Percentiles rank a stretch among this genome's conserved stretches.
Evolutionary conservation across 805 yeast species (phyloP).

Genomic region (Maudiozyma saulgeensis): DNA sequence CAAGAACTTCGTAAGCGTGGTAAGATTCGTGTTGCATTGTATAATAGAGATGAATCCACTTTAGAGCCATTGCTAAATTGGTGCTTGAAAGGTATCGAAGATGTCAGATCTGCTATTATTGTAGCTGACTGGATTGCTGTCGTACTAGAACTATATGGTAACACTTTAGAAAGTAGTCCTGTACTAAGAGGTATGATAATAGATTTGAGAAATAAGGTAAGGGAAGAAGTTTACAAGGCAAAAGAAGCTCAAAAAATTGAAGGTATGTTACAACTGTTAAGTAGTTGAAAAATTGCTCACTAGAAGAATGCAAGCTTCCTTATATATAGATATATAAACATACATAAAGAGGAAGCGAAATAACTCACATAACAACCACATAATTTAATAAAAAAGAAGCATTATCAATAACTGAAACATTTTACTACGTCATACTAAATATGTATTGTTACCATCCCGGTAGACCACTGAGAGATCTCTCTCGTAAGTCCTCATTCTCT

Average conservation of each 20-base stretch:
- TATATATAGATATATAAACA: too few relatives aligned
- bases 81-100: conserved; percentile 70
- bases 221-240: conserved; percentile 64
- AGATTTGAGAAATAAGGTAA: conserved; percentile 51
- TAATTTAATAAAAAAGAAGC: too few relatives aligned
- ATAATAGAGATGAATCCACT: conserved; percentile 76
- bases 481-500: too few relatives aligned
- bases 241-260: conserved; percentile 81
- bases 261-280: conserved; percentile 86
- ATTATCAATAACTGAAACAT: too few relatives aligned
- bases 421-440: too few relatives aligned
- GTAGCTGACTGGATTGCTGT: conserved; percentile 71
- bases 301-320: too few relatives aligned
- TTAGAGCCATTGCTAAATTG: conserved; percentile 81
- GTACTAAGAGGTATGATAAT: conserved; percentile 65
- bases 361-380: too few relatives aligned
- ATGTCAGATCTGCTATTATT: conserved; percentile 52
- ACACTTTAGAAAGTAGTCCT: conserved; percentile 60
- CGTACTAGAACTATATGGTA: conserved; percentile 63
- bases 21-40: conserved; percentile 70
- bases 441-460: too few relatives aligned
- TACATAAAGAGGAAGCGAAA: too few relatives aligned
- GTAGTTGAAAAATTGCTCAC: conserved; percentile 25
- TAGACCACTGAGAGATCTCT: too few relatives aligned
- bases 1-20: conserved; percentile 85